These are phyloP conservation scores for Phyllosticta citribraziliensis DNA, from an alignment of 2,329 filamentous ascomycete genomes.

Conservation along the genomic window DNA sequence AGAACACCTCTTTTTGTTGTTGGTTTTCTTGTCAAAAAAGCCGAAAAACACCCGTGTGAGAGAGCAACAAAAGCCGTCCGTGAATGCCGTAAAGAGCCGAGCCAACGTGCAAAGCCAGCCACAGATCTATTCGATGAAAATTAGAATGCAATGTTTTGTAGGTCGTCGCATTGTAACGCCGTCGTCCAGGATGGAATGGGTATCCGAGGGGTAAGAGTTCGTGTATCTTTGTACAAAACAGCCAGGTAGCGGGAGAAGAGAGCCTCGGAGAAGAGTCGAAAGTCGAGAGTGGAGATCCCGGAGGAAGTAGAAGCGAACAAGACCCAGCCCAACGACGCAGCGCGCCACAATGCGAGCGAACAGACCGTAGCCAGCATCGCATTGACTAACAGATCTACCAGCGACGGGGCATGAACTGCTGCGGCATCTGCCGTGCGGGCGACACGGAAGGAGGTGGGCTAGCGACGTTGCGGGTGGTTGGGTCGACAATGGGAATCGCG, in stretches of 20 bases:
- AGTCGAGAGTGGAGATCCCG: slow-evolving; percentile 10
- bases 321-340: slow-evolving; percentile 31
- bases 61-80: slow-evolving; percentile 21
- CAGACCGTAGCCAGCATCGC: slow-evolving; percentile 20
- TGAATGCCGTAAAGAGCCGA: slow-evolving; percentile 16
- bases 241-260: slow-evolving; percentile 22
- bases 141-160: slow-evolving; percentile 18
- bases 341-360: slow-evolving; percentile 26
- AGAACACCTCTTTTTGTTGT: slow-evolving; percentile 12
- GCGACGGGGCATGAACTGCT: slow-evolving; percentile 40
- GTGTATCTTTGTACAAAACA: slow-evolving; percentile 32
- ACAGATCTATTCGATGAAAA: slow-evolving; percentile 20
- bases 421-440: slow-evolving; percentile 53
- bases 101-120: slow-evolving; percentile 23
- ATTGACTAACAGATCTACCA: slow-evolving; percentile 33
- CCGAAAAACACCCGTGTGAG: slow-evolving; percentile 12
- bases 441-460: slow-evolving; percentile 72
- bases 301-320: slow-evolving; percentile 18
- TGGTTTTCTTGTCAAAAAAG: slow-evolving; percentile 8
- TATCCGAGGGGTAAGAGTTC: slow-evolving; percentile 29
- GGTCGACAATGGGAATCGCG: slow-evolving; percentile 96
- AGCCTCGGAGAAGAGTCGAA: slow-evolving; percentile 28
- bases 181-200: slow-evolving; percentile 28
- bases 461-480: slow-evolving; percentile 79
- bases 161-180: slow-evolving; percentile 31